Conservation (phyloP, 129 eudicot genomes). For the Helianthus tuberosus region DNA sequence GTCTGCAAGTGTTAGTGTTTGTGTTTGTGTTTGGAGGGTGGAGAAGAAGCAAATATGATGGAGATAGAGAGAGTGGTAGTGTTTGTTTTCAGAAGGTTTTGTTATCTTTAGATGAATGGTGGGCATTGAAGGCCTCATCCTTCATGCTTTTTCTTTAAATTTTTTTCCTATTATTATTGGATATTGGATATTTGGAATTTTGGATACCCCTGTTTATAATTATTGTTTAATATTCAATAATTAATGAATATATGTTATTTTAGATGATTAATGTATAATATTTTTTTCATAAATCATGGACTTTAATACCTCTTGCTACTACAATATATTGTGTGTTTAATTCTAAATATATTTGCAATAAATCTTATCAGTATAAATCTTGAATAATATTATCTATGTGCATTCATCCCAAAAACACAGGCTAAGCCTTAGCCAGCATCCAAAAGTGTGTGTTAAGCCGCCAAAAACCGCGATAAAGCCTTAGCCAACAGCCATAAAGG, state of each 20-base stretch:
- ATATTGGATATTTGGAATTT: neutral
- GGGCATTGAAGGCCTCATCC: slow-evolving; percentile 88
- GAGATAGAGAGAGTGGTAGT: slow-evolving; percentile 23
- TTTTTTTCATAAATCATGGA: no score
- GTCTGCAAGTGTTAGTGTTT: slow-evolving; percentile 17
- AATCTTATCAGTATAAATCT: no score
- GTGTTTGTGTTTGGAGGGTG: slow-evolving; percentile 12
- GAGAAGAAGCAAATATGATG: slow-evolving; percentile 21
- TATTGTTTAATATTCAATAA: neutral
- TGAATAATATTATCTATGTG: no score
- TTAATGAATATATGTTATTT: neutral
- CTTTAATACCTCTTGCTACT: no score
- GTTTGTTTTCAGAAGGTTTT: slow-evolving; percentile 22
- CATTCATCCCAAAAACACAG: no score
- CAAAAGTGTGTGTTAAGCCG: no score
- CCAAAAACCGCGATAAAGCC: no score
- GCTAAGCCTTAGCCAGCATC: no score
- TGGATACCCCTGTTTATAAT: neutral
- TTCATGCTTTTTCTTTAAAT: slow-evolving; percentile 20
- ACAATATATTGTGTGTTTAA: no score
- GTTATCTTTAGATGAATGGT: slow-evolving; percentile 85
- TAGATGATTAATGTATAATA: no score
- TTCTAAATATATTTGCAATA: no score
- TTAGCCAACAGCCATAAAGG: no score
- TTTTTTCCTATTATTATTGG: neutral